Base-by-base conservation (phyloP, 1,284 basidiomycete genomes). In the Pascua sp. region DNA sequence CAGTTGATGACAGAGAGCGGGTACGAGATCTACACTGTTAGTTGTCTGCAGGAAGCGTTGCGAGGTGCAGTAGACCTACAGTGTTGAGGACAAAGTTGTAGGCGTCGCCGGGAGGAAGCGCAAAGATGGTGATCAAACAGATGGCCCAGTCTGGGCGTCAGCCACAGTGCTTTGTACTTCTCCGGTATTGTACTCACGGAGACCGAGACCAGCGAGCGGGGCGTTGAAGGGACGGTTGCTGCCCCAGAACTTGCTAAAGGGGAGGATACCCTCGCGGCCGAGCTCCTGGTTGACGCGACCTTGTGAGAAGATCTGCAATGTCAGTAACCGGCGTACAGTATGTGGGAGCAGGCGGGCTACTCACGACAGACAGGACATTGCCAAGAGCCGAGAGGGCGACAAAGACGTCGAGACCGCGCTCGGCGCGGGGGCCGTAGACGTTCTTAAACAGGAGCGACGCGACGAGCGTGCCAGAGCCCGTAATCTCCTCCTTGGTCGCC, bases 101-200 rank as follows among this genome's bases (percentile, higher is more conserved):
- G 0, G 82, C 82, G 65, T 83, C 82, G 47, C 81, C 81, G 18
- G 81, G 77, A 1, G 83, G 84, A 16, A 81, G 80, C 0, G 77
- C 81, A 24, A 84, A 68, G 62, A 85, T 81, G 49, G 85, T 79
- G 60, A 84, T 77, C n/a, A 80, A 68, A 0, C 82, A 84, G 61
- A 81, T 81, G 41, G 82, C 67, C 11, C 79, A 64, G 47, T 82
- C 24, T 32, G 24, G 4, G 24, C 24, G 24, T 32, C 73, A 8
- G 81, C 80, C 0, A 74, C 80, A 11, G 80, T 64, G 11, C 8
- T 2, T 4, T 3, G 4, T 11, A 47, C 47, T n/a, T 39, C 37
- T 37, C 24, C 24, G 24, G 24, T 32, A 32, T n/a, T n/a, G n/a
- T 32, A 32, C 24, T 32, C 24, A 32, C 24, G 58, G 40, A 60